Evolutionary conservation across 225 moss, liverwort and hornwort genomes (phyloP).

Genomic region (Polytrichum commune): DNA sequence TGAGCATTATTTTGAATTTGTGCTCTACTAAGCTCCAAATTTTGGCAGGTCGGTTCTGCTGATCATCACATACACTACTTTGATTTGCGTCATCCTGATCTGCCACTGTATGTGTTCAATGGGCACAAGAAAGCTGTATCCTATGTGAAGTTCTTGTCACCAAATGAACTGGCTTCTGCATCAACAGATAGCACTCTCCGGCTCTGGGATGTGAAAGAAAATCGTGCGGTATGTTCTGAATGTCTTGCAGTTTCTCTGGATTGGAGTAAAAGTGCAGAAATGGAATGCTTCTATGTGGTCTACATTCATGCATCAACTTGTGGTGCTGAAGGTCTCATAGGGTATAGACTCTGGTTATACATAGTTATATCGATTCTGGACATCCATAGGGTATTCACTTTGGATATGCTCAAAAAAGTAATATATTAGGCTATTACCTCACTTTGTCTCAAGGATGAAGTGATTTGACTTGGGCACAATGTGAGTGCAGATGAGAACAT

Average conservation of each 20-base stretch:
- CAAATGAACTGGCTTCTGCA: conserved; percentile 93
- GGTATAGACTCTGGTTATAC: no score
- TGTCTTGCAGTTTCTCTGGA: neutral
- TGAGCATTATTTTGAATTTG: neutral
- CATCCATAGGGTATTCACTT: no score
- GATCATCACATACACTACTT: conserved; percentile 94
- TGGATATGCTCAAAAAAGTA: no score
- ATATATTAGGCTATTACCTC: no score
- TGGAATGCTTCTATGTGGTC: neutral
- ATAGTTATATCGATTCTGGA: no score
- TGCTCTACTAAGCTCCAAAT: neutral
- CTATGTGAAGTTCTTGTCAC: conserved; percentile 89
- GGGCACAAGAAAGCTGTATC: conserved; percentile 97
- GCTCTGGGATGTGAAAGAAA: conserved; percentile 91
- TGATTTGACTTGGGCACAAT: conserved; percentile 10
- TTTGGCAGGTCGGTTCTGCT: conserved; percentile 84
- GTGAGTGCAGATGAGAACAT: conserved; percentile 73
- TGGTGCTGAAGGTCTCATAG: no score
- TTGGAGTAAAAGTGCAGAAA: neutral
- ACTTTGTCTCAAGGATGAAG: neutral
- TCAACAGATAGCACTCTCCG: conserved; percentile 95
- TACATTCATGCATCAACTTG: neutral
- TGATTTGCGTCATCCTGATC: conserved; percentile 67
- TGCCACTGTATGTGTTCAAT: conserved; percentile 74
- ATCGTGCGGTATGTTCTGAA: conserved; percentile 48